Percentiles rank a stretch among this genome's conserved stretches.
Evolutionary conservation across 1,139 yeast genomes (phyloP).

Genomic region (Diutina siamensis): DNA sequence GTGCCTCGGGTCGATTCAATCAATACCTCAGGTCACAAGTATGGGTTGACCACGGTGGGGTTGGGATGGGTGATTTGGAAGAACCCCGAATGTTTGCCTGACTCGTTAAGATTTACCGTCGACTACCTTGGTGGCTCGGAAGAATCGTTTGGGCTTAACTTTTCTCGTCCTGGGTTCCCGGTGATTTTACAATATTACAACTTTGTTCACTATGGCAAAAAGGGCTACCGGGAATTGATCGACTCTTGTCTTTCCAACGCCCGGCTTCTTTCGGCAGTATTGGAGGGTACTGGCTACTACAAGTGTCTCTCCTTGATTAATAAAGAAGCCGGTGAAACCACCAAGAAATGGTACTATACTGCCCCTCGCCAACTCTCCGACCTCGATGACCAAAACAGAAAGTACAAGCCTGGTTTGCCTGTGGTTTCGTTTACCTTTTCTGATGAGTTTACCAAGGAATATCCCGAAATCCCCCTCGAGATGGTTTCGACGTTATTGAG

Average conservation of each 20-base stretch:
- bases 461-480: constrained; percentile 81
- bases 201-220: constrained; percentile 55
- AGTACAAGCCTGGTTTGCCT: constrained; percentile 69
- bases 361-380: constrained; percentile 8
- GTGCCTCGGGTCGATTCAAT: constrained; percentile 69
- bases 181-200: constrained; percentile 82
- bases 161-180: constrained; percentile 88
- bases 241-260: constrained; percentile 57
- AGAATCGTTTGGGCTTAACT: constrained; percentile 76
- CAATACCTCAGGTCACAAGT: constrained; percentile 91
- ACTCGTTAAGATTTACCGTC: constrained; percentile 61
- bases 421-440: constrained; percentile 80
- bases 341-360: constrained; percentile 13
- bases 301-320: constrained; percentile 74
- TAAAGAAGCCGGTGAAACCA: constrained; percentile 22
- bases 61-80: constrained; percentile 90
- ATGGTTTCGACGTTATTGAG: constrained; percentile 63
- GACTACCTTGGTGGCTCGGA: constrained; percentile 85
- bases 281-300: constrained; percentile 56
- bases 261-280: constrained; percentile 50
- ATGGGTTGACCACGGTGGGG: constrained; percentile 84
- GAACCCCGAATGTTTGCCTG: constrained; percentile 51
- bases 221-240: constrained; percentile 59
- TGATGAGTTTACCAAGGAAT: constrained; percentile 39
- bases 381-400: constrained; percentile 17